Conservation (phyloP, 1,139 yeast species). For the Protomyces macrosporus region DNA sequence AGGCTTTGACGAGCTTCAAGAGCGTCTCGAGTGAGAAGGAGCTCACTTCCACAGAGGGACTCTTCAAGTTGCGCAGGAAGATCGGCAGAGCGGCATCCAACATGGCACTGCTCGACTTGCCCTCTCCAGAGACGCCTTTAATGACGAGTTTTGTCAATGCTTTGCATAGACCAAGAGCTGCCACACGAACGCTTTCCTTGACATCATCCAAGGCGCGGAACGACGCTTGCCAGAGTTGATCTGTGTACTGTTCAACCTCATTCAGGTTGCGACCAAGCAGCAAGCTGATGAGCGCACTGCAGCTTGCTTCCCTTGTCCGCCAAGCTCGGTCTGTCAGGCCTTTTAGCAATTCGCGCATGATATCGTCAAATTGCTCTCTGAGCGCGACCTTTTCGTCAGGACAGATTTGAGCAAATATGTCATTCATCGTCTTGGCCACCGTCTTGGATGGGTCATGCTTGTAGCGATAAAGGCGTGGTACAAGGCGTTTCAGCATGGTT, state of each 20-base stretch:
- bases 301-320: conserved; percentile 89
- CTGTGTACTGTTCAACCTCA: conserved; percentile 46
- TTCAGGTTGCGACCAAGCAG: conserved; percentile 57
- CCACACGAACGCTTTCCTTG: conserved; percentile 84
- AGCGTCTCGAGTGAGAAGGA: conserved; percentile 70
- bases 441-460: conserved; percentile 74
- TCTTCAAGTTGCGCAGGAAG: conserved; percentile 65
- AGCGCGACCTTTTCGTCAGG: conserved; percentile 57
- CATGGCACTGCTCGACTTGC: conserved; percentile 36
- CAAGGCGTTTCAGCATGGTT: conserved; percentile 53
- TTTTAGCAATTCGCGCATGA: conserved; percentile 58
- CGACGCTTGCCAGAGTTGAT: conserved; percentile 79
- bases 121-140: conserved; percentile 49
- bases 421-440: conserved; percentile 78
- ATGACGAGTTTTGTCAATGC: conserved; percentile 61
- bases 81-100: conserved; percentile 68
- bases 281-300: conserved; percentile 66
- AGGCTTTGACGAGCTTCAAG: conserved; percentile 59
- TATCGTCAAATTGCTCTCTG: conserved; percentile 50
- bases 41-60: conserved; percentile 82
- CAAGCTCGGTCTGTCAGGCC: conserved; percentile 83
- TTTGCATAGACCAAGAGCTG: conserved; percentile 66
- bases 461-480: conserved; percentile 80
- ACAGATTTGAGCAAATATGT: conserved; percentile 76
- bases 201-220: conserved; percentile 91